phyloP scores from a whole-genome alignment of 768 basidiomycete genomes.

The Vararia minispora region DNA sequence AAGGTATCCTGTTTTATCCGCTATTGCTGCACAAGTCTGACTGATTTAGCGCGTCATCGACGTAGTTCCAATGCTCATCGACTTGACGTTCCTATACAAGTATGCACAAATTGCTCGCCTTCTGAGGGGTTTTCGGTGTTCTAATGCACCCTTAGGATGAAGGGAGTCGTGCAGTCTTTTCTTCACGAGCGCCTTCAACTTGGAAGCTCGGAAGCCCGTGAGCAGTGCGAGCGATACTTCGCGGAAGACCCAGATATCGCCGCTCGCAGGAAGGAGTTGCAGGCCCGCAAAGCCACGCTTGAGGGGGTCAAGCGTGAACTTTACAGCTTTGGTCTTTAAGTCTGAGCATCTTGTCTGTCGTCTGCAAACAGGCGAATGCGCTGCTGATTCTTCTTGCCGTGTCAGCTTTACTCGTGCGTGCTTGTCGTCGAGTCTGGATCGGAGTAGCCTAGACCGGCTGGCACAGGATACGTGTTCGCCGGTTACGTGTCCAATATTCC shows the following conservation, averaged over 20 bases:
- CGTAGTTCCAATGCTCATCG: slow-evolving; percentile 25
- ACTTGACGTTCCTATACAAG: slow-evolving; percentile 9
- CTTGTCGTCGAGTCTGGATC: too few species aligned
- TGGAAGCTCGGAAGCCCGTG: slow-evolving; percentile 3
- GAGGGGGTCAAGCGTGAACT: background rate
- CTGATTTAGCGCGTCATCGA: slow-evolving; percentile 32
- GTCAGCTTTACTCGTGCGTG: too few species aligned
- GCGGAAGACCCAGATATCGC: slow-evolving; percentile 9
- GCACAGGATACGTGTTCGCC: too few species aligned
- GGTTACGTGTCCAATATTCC: too few species aligned
- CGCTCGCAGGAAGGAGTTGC: background rate
- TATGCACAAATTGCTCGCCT: slow-evolving; percentile 8
- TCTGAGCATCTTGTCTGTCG: too few species aligned
- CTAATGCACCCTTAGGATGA: background rate
- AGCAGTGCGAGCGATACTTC: slow-evolving; percentile 7
- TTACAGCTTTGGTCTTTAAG: background rate
- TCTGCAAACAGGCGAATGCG: too few species aligned
- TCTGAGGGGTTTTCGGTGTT: background rate
- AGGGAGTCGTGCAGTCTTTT: background rate
- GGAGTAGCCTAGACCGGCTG: too few species aligned
- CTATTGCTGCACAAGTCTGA: background rate
- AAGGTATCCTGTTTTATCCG: slow-evolving; percentile 22
- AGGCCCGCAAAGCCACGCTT: background rate
- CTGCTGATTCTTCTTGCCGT: too few species aligned
- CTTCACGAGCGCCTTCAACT: slow-evolving; percentile 8